phyloP scores from a whole-genome alignment of 2,329 filamentous ascomycete genomes.

The Monilinia vaccinii-corymbosi region DNA sequence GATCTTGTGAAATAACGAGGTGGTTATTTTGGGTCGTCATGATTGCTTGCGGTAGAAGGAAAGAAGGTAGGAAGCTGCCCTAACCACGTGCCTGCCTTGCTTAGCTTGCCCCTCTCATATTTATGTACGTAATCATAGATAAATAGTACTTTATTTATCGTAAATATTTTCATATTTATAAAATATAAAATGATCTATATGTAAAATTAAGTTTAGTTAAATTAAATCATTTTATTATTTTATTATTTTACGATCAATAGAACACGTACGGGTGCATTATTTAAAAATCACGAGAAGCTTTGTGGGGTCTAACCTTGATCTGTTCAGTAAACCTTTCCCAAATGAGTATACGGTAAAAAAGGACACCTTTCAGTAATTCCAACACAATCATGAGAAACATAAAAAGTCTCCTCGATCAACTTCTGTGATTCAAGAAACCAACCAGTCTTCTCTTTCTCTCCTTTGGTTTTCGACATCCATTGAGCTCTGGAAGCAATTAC shows the following conservation, averaged over 20 bases:
- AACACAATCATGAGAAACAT: conserved; percentile 11
- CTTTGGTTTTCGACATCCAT: conserved; percentile 13
- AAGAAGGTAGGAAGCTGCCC: no score
- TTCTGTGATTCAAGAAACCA: background rate
- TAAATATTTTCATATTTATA: no score
- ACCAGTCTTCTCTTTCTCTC: background rate
- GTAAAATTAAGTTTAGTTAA: background rate
- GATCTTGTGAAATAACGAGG: conserved; percentile 55
- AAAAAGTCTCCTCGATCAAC: conserved; percentile 2
- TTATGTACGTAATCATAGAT: no score
- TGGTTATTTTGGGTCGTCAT: conserved; percentile 36
- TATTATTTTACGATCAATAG: background rate
- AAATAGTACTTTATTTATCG: no score
- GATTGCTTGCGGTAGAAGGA: background rate
- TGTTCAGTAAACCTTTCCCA: conserved; percentile 3
- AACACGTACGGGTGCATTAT: no score
- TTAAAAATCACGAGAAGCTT: no score
- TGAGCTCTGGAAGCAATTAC: conserved; percentile 25
- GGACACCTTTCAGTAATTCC: conserved; percentile 12
- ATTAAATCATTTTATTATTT: no score
- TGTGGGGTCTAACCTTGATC: background rate
- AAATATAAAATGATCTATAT: no score
- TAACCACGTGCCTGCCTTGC: no score
- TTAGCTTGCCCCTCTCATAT: no score
- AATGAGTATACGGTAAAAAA: conserved; percentile 10